A percentile compares a stretch with the other conserved stretches of the same genome.
phyloP scores from a whole-genome alignment of 106 monocot species.

The Gastrodia elata region DNA sequence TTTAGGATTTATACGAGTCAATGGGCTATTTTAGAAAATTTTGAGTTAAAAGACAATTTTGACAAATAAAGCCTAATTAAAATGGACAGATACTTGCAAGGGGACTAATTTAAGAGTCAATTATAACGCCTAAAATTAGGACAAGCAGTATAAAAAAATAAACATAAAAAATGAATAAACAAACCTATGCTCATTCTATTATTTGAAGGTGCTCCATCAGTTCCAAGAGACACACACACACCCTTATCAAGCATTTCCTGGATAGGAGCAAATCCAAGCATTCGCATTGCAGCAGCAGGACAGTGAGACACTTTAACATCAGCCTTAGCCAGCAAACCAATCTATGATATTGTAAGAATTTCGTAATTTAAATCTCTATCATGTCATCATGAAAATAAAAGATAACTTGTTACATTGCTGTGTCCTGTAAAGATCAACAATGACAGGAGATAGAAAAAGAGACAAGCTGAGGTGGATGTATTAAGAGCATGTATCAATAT shows the following conservation, averaged over 20 bases:
- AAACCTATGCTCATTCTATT: slow-evolving; percentile 95
- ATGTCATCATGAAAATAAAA: slow-evolving; percentile 1
- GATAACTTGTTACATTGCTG: neutral
- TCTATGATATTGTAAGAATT: slow-evolving; percentile 26
- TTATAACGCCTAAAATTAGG: neutral
- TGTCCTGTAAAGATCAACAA: neutral
- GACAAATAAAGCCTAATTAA: too few species aligned
- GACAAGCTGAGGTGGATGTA: neutral
- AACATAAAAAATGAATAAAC: slow-evolving; percentile 9
- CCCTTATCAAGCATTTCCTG: slow-evolving; percentile 78
- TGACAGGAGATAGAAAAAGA: neutral
- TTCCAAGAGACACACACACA: slow-evolving; percentile 87
- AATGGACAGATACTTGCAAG: neutral
- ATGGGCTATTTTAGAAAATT: too few species aligned
- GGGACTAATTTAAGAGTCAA: neutral
- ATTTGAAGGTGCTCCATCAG: slow-evolving; percentile 95
- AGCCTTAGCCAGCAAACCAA: slow-evolving; percentile 51
- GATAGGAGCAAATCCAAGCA: slow-evolving; percentile 93
- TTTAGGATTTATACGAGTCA: too few species aligned
- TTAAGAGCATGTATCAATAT: neutral
- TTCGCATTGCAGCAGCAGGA: slow-evolving; percentile 87
- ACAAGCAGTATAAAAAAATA: neutral
- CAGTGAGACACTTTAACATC: slow-evolving; percentile 91
- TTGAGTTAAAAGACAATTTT: too few species aligned
- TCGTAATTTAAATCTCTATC: neutral